Evolutionary conservation across 164 flowering plant species (phyloP).

Genomic region (Litsea cubeba): DNA sequence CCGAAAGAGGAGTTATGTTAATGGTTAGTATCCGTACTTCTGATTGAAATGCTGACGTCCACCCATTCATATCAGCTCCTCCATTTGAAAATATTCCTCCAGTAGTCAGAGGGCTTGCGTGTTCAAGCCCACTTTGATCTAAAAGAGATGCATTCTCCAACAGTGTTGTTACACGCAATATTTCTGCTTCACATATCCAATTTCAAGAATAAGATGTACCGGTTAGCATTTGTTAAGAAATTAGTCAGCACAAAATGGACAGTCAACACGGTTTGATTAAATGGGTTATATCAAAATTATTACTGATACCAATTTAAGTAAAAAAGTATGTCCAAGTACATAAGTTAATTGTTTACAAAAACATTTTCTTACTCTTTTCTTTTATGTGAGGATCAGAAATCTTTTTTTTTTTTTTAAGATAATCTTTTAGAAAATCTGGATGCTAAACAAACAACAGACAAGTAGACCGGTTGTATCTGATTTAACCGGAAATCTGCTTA

Average conservation of each 20-base stretch:
- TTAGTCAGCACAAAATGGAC: slow-evolving; percentile 13
- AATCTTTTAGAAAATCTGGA: background rate
- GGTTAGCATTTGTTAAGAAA: slow-evolving; percentile 18
- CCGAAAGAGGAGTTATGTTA: slow-evolving; percentile 73
- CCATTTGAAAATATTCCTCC: slow-evolving; percentile 96
- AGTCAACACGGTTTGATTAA: slow-evolving; percentile 8
- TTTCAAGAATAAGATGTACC: slow-evolving; percentile 17
- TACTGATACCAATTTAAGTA: background rate
- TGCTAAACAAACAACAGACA: background rate
- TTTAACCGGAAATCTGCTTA: background rate
- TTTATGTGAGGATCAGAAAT: no score
- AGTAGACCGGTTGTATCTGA: background rate
- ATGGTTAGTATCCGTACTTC: slow-evolving; percentile 99
- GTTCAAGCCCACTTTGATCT: slow-evolving; percentile 99
- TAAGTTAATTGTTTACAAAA: no score
- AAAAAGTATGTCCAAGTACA: background rate
- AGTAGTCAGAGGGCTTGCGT: slow-evolving; percentile 89
- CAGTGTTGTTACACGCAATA: slow-evolving; percentile 99
- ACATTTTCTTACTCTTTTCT: no score
- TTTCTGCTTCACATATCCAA: slow-evolving; percentile 74
- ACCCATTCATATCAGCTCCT: slow-evolving; percentile 87
- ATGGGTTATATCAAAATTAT: slow-evolving; percentile 11
- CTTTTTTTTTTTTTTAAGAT: background rate
- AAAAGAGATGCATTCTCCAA: slow-evolving; percentile 99
- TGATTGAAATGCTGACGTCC: slow-evolving; percentile 94